These are phyloP conservation scores for Quercus agrifolia DNA, from an alignment of 306 rosid species.

Conservation along the genomic window DNA sequence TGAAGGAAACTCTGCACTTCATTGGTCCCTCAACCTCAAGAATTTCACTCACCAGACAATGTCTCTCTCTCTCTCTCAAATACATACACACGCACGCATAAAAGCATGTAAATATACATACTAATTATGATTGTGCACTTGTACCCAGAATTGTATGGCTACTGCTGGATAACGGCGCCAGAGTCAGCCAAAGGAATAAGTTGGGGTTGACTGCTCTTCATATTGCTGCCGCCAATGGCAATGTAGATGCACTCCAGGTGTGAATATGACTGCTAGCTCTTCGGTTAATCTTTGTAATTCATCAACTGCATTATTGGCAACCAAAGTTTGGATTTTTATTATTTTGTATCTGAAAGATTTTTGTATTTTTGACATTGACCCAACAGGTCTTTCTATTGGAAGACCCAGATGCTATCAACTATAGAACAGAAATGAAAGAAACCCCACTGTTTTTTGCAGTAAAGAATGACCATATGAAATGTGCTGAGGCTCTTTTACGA, in stretches of 20 bases:
- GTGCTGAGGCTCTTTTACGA: constrained; percentile 40
- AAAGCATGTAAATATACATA: neutral
- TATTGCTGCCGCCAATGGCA: constrained; percentile 33
- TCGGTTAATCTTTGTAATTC: neutral
- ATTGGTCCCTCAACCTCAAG: constrained; percentile 39
- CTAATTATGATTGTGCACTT: neutral
- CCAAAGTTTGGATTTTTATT: neutral
- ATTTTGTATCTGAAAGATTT: neutral
- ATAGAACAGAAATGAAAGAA: constrained; percentile 42
- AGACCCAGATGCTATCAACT: constrained; percentile 35
- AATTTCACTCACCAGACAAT: constrained; percentile 21
- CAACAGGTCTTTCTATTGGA: constrained; percentile 33
- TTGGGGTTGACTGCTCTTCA: constrained; percentile 42
- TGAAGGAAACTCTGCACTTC: constrained; percentile 47
- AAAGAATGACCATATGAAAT: constrained; percentile 32
- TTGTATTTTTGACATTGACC: neutral
- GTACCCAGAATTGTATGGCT: constrained; percentile 28
- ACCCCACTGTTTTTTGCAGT: constrained; percentile 49
- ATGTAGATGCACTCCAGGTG: constrained; percentile 43
- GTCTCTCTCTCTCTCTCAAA: constrained; percentile 22
- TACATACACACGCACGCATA: neutral
- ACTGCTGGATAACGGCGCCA: constrained; percentile 33
- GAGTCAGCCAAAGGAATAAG: constrained; percentile 34
- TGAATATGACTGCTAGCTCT: neutral
- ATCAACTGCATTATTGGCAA: neutral